Evolutionary conservation across 2,329 filamentous ascomycete genomes (phyloP), one percentile per base, ranked within the genome.

Genomic region (Beauveria australis): DNA sequence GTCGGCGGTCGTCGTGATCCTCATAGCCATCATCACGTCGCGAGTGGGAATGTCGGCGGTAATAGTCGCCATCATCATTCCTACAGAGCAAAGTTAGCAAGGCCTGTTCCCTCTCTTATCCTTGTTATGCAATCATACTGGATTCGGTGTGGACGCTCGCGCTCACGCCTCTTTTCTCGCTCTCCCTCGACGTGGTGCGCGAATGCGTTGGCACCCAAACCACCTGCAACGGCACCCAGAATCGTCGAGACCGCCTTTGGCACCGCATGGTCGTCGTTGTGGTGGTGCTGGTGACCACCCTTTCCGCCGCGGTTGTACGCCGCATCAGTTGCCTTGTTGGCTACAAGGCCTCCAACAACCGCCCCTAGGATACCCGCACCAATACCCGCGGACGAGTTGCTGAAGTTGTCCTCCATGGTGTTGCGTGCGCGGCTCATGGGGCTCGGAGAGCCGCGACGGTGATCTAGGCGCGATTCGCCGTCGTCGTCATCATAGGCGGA

Each of bases 191-290:
- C 67, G 51, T 72, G 72, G 63, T 75, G 77, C 64, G 78, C 76
- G 41, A 81, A 67, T 16, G 77, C 79, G 58, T 81, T 84, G 14
- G 81, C 81, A 5, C 80, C 80, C 10, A 84, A 72, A 3, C 81
- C 81, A 3, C 80, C 81, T 0, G 81, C 80, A 3, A 81, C 78
- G 1, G 80, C 81, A 2, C 81, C 81, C 3, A 83, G 73, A 10
- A 83, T 70, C 10, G 81, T 82, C 3, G 79, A 78, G 18, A 82
- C 68, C n/a, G 70, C 67, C 33, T 69, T 69, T 40, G 68, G 69
- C n/a, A 70, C 71, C 44, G 41, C 22, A 52, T 71, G 67, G 5
- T 71, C 66, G 16, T 70, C 67, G 26, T 67, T 67, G 53, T 69
- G 69, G 37, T 68, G 62, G 12, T 62, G 63, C n/a, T 59, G 52